Percentiles rank a stretch among this genome's conserved stretches.
Conservation (phyloP, 2,329 filamentous ascomycete species). For the Aciculosporium take region DNA sequence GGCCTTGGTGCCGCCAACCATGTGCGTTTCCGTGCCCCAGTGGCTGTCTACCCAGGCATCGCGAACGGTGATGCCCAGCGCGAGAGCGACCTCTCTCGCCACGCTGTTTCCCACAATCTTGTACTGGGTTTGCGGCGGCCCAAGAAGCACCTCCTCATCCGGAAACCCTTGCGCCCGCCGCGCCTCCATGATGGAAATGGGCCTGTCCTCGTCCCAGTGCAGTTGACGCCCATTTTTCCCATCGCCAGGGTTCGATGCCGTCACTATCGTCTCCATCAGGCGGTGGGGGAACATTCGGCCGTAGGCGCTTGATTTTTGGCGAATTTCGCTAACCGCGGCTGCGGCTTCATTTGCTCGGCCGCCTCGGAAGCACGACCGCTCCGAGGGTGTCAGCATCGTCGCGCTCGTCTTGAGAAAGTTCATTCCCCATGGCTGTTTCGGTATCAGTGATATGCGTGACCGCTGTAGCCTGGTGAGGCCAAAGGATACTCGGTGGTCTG, state of each 20-base stretch:
- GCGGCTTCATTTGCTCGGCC: too few relatives aligned
- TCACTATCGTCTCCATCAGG: conserved; percentile 51
- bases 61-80: conserved; percentile 48
- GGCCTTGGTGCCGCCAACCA: background rate
- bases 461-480: conserved; percentile 26
- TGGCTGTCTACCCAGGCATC: conserved; percentile 31
- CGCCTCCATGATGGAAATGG: conserved; percentile 51
- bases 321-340: background rate
- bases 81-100: conserved; percentile 50
- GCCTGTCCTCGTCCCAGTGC: conserved; percentile 53
- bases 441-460: conserved; percentile 41
- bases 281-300: conserved; percentile 34
- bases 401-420: conserved; percentile 34
- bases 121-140: conserved; percentile 39
- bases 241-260: conserved; percentile 35
- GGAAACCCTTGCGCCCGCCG: conserved; percentile 55
- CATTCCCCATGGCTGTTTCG: conserved; percentile 41
- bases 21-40: background rate
- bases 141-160: conserved; percentile 57
- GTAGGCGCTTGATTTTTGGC: conserved; percentile 30
- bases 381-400: conserved; percentile 20
- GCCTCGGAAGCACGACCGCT: conserved; percentile 9
- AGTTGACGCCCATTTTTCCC: conserved; percentile 37
- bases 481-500: conserved; percentile 49
- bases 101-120: conserved; percentile 66